These are phyloP conservation scores for Chlamydomonas incerta DNA, from an alignment of 139 green algal species.

Conservation along the genomic window DNA sequence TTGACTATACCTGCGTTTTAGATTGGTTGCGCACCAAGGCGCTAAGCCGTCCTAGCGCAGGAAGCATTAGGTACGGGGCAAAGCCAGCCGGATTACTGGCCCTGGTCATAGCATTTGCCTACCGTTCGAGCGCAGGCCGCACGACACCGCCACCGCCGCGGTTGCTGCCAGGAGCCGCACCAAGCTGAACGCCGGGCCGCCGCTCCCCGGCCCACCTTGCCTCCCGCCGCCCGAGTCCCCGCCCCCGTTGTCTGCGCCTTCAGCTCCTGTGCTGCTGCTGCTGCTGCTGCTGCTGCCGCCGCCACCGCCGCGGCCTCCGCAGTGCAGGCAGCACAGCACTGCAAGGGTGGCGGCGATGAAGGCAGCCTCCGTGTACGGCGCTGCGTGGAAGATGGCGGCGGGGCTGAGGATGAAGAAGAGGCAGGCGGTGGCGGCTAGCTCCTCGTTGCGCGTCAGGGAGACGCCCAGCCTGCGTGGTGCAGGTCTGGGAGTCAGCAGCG, in stretches of 20 bases:
- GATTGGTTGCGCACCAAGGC: too few relatives aligned
- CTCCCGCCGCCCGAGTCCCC: too few relatives aligned
- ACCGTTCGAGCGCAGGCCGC: conserved; percentile 44
- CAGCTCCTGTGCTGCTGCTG: too few relatives aligned
- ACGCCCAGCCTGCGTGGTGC: conserved; percentile 57
- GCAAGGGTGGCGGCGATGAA: conserved; percentile 77
- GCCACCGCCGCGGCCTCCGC: conserved; percentile 5
- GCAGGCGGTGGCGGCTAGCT: conserved; percentile 59
- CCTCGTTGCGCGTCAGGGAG: conserved; percentile 54
- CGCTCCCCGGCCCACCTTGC: too few relatives aligned
- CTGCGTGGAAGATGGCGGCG: conserved; percentile 86
- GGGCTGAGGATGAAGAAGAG: conserved; percentile 85
- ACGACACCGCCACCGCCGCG: conserved; percentile 17
- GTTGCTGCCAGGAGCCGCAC: too few relatives aligned
- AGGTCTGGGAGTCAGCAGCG: background rate
- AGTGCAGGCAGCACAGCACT: conserved; percentile 70
- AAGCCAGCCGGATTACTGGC: too few relatives aligned
- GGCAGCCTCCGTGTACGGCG: conserved; percentile 86
- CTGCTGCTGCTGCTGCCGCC: too few relatives aligned
- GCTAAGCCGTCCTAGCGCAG: too few relatives aligned
- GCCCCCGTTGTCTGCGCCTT: too few relatives aligned
- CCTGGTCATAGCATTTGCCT: too few relatives aligned
- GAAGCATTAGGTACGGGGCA: too few relatives aligned
- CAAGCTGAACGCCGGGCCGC: too few relatives aligned
- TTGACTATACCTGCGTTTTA: conserved; percentile 61